phyloP scores from a whole-genome alignment of 2,329 filamentous ascomycete genomes.

The Fusarium subglutinans region DNA sequence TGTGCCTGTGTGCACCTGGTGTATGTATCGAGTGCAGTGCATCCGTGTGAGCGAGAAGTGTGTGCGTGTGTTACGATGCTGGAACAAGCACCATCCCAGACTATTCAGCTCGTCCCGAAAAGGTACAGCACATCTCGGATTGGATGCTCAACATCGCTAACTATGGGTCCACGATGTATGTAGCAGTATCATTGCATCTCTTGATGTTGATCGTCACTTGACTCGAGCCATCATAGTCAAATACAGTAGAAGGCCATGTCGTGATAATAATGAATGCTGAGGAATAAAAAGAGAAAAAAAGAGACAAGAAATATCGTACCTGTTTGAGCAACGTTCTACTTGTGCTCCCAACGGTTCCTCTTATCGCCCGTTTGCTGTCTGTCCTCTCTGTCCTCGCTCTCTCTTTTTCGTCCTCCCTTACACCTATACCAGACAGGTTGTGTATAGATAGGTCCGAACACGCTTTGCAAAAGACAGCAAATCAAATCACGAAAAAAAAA shows the following conservation, averaged over 20 bases:
- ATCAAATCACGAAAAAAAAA: neutral
- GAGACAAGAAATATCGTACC: slow-evolving; percentile 9
- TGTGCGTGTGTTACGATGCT: neutral
- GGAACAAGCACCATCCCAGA: slow-evolving; percentile 2
- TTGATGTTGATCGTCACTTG: neutral
- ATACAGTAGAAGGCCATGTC: neutral
- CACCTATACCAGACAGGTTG: neutral
- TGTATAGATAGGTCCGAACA: slow-evolving; percentile 6
- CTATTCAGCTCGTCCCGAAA: slow-evolving; percentile 10
- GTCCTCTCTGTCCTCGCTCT: neutral
- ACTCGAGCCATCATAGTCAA: neutral
- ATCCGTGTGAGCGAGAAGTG: neutral
- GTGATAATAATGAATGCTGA: neutral
- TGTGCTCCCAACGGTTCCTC: slow-evolving; percentile 18
- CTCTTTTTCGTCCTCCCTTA: neutral
- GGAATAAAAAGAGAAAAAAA: neutral
- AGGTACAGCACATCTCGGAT: slow-evolving; percentile 15
- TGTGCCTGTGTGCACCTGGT: neutral
- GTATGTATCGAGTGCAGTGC: neutral
- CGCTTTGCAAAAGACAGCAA: slow-evolving; percentile 1
- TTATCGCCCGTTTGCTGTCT: slow-evolving; percentile 13
- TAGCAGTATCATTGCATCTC: neutral
- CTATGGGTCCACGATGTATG: slow-evolving; percentile 1
- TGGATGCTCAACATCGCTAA: neutral
- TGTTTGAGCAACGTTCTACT: slow-evolving; percentile 25